Conservation (phyloP, 176 grass and related monocot species). For the Lolium multiflorum region DNA sequence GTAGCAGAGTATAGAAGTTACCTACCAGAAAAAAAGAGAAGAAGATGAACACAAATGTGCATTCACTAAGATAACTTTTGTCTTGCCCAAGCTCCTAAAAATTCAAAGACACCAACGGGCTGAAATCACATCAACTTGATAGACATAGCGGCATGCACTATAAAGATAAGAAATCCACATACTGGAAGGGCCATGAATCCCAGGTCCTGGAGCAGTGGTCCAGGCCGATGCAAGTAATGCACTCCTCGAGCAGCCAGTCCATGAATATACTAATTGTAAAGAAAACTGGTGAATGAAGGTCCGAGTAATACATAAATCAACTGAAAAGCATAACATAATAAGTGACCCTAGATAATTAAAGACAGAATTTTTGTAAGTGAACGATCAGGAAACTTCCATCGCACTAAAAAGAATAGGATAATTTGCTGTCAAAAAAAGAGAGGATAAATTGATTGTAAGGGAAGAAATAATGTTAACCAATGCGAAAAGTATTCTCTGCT, state of each 20-base stretch:
- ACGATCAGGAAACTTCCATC: not conserved
- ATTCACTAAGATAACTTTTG: constrained; percentile 84
- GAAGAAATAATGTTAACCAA: constrained; percentile 22
- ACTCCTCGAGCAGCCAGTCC: constrained; percentile 96
- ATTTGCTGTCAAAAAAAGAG: too few species aligned
- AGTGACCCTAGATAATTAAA: constrained; percentile 38
- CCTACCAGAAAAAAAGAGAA: constrained; percentile 84
- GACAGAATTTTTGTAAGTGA: not conserved
- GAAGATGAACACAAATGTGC: constrained; percentile 82
- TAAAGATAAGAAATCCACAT: constrained; percentile 53
- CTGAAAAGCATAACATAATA: constrained; percentile 44
- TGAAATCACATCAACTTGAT: constrained; percentile 23
- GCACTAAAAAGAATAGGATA: not conserved
- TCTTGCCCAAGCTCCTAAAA: constrained; percentile 85
- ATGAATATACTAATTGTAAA: constrained; percentile 86
- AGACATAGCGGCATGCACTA: not conserved
- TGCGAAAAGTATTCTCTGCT: not conserved
- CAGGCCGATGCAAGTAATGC: constrained; percentile 95
- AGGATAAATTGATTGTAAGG: not conserved
- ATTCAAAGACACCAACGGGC: constrained; percentile 5
- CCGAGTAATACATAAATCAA: constrained; percentile 54
- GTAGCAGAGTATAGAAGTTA: constrained; percentile 1
- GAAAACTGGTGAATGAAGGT: constrained; percentile 53
- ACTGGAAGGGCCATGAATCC: constrained; percentile 98
- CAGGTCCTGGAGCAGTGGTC: constrained; percentile 88